Percentiles rank a stretch among this genome's conserved stretches.
These are phyloP conservation scores for Jamesozyma gamospora DNA, from an alignment of 805 yeast species.

Conservation along the genomic window DNA sequence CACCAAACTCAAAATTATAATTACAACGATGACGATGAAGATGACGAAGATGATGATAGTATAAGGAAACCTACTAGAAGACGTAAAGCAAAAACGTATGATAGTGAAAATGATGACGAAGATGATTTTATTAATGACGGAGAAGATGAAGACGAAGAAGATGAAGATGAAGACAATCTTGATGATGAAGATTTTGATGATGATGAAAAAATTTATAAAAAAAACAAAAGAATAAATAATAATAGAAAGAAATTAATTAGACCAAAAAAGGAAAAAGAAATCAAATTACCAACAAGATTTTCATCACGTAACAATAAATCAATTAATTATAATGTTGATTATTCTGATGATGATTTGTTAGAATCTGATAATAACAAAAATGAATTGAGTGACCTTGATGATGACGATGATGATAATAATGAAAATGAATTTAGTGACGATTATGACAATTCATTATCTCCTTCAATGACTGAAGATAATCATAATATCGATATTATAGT, in stretches of 20 bases:
- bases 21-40: conserved; percentile 25
- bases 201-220: conserved; percentile 11
- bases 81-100: conserved; percentile 13
- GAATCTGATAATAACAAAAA: conserved; percentile 22
- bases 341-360: conserved; percentile 39
- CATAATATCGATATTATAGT: conserved; percentile 23
- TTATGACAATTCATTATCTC: conserved; percentile 21
- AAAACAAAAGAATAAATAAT: conserved; percentile 9
- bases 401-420: conserved; percentile 18
- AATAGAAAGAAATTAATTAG: conserved; percentile 13
- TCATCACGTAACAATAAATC: conserved; percentile 52
- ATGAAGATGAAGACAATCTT: conserved; percentile 15
- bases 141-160: conserved; percentile 26
- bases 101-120: conserved; percentile 8
- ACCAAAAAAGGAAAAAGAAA: conserved; percentile 10
- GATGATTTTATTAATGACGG: conserved; percentile 20
- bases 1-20: conserved; percentile 22
- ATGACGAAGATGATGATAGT: conserved; percentile 13
- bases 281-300: conserved; percentile 53
- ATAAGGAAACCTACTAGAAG: conserved; percentile 2
- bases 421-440: conserved; percentile 2
- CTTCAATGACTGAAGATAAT: conserved; percentile 27
- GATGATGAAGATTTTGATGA: conserved; percentile 14
- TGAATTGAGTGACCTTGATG: conserved; percentile 25
- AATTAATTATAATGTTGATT: conserved; percentile 72